These are phyloP conservation scores for Kwoniella dendrophila DNA, from an alignment of 768 basidiomycete genomes.

Conservation along the genomic window DNA sequence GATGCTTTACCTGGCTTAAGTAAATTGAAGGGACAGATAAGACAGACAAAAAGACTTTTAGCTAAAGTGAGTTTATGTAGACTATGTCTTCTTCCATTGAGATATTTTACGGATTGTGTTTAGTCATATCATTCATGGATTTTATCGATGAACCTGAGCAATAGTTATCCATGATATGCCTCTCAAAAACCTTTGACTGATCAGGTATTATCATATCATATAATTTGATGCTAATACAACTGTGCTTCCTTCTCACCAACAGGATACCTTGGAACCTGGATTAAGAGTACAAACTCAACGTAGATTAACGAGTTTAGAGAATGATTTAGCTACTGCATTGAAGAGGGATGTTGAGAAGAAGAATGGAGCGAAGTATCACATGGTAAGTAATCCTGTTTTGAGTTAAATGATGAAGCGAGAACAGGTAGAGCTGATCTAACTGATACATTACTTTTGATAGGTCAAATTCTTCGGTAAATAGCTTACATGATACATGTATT, in stretches of 20 bases:
- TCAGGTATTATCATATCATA: background rate
- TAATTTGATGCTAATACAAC: background rate
- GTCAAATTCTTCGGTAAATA: constrained; percentile 86
- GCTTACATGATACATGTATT: no score
- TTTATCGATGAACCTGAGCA: no score
- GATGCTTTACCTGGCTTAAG: constrained; percentile 68
- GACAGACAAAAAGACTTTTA: constrained; percentile 79
- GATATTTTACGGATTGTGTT: no score
- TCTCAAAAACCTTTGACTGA: no score
- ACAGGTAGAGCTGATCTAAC: no score
- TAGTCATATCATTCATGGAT: background rate
- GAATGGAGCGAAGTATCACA: constrained; percentile 78
- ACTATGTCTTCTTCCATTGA: no score
- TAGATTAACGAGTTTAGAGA: constrained; percentile 71
- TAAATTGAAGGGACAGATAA: constrained; percentile 79
- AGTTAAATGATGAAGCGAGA: no score
- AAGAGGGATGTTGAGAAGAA: constrained; percentile 59
- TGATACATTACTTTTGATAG: constrained; percentile 23
- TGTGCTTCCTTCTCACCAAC: background rate
- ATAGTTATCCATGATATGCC: no score
- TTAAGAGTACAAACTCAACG: constrained; percentile 80
- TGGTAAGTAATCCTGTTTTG: constrained; percentile 56
- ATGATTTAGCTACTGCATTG: constrained; percentile 53
- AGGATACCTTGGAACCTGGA: constrained; percentile 84
- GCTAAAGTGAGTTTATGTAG: constrained; percentile 71